Percentiles rank a stretch among this genome's conserved stretches.
Conservation (phyloP, 179 eudicot genomes). For the Spinacia oleracea region DNA sequence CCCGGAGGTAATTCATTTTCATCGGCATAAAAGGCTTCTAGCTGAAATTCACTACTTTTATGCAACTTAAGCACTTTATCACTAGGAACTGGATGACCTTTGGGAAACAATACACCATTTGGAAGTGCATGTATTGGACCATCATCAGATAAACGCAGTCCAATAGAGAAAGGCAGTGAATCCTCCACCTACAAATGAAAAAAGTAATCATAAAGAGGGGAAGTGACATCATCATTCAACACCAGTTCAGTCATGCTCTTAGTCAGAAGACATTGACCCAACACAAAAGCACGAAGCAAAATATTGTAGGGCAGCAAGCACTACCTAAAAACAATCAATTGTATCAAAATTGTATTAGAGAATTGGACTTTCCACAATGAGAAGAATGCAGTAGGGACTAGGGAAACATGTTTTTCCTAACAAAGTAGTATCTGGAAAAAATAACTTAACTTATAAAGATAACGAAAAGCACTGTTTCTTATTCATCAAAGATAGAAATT, state of each 20-base stretch:
- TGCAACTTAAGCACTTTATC: slow-evolving; percentile 59
- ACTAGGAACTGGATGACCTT: slow-evolving; percentile 81
- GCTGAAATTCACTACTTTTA: slow-evolving; percentile 47
- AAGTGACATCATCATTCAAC: neutral
- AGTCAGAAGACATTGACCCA: neutral
- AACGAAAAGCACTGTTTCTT: no score
- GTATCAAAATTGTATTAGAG: neutral
- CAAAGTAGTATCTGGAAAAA: neutral
- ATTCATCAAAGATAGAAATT: neutral
- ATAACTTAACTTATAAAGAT: neutral
- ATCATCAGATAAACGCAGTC: slow-evolving; percentile 49
- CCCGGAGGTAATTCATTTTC: slow-evolving; percentile 72
- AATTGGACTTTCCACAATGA: neutral
- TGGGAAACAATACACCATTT: slow-evolving; percentile 56
- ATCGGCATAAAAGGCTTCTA: slow-evolving; percentile 67
- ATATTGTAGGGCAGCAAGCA: neutral
- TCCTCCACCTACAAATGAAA: slow-evolving; percentile 76
- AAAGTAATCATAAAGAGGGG: slow-evolving; percentile 8
- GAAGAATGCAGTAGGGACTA: neutral
- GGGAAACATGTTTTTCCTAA: neutral
- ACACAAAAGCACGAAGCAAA: neutral
- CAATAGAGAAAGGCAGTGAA: slow-evolving; percentile 83
- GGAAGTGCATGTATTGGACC: slow-evolving; percentile 46
- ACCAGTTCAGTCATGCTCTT: neutral
- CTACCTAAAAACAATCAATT: neutral